These are phyloP conservation scores for Cinnamomum chago DNA, from an alignment of 164 flowering plant species.

Conservation along the genomic window DNA sequence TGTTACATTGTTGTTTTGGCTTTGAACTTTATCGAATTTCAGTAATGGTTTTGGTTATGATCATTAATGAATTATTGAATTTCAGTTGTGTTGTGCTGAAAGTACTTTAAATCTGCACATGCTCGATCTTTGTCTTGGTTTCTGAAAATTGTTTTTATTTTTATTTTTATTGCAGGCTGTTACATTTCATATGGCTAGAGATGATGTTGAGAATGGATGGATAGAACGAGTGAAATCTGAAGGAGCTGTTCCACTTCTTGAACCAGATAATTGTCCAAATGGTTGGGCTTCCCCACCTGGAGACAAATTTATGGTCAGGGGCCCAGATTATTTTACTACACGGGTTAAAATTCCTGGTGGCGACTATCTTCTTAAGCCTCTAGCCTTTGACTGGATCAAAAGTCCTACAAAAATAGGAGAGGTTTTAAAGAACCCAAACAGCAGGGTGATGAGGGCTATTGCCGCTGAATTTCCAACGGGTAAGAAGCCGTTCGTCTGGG, in stretches of 20 bases:
- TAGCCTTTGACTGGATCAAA: constrained; percentile 94
- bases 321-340: constrained; percentile 70
- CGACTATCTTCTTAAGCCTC: constrained; percentile 70
- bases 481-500: constrained; percentile 77
- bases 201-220: constrained; percentile 41
- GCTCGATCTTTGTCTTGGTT: not conserved
- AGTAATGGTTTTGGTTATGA: too few species aligned
- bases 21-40: too few species aligned
- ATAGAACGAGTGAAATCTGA: constrained; percentile 51
- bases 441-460: constrained; percentile 61
- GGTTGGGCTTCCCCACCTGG: constrained; percentile 90
- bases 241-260: constrained; percentile 72
- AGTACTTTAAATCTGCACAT: not conserved
- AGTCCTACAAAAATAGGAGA: constrained; percentile 58
- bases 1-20: too few species aligned
- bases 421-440: constrained; percentile 50
- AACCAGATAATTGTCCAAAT: constrained; percentile 68
- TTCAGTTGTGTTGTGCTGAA: too few species aligned
- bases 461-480: constrained; percentile 43
- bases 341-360: constrained; percentile 76
- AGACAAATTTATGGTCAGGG: constrained; percentile 73
- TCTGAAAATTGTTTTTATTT: not conserved
- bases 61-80: too few species aligned
- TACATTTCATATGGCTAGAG: constrained; percentile 11
- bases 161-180: constrained; percentile 1